These are phyloP conservation scores for Colletotrichum sp. DNA, from an alignment of 2,329 filamentous ascomycete species.

Conservation along the genomic window DNA sequence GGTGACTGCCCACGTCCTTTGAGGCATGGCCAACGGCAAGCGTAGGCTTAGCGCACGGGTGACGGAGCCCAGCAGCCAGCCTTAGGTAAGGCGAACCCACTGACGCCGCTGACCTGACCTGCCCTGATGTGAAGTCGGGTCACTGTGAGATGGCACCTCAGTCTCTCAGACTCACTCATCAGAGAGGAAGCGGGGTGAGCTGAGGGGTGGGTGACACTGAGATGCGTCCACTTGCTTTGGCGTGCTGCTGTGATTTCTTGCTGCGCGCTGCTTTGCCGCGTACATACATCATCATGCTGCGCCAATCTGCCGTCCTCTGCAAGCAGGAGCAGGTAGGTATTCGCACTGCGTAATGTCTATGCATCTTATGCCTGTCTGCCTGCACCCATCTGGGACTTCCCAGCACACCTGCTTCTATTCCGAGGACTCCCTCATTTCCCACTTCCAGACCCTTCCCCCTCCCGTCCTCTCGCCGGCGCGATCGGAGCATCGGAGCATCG, in stretches of 20 bases:
- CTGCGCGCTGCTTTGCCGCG: neutral
- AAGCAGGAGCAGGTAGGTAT: neutral
- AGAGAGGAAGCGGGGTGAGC: neutral
- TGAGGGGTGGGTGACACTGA: conserved; percentile 6
- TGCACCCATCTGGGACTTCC: neutral
- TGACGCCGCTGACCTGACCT: neutral
- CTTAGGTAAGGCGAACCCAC: conserved; percentile 6
- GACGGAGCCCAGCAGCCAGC: neutral
- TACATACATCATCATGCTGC: neutral
- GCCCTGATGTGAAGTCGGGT: neutral
- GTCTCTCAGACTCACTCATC: neutral
- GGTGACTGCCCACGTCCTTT: neutral
- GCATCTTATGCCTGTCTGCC: neutral
- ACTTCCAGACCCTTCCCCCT: neutral
- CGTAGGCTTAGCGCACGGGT: neutral
- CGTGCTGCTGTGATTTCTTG: neutral
- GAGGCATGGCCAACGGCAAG: neutral
- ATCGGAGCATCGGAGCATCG: neutral
- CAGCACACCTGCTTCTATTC: conserved; percentile 1
- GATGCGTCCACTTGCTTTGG: neutral
- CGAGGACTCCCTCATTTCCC: conserved; percentile 7
- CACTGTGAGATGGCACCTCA: neutral
- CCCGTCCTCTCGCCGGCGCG: neutral
- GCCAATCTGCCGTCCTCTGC: neutral
- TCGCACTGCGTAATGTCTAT: neutral